Base-by-base conservation (phyloP, 2,329 filamentous ascomycete species). In the Aureobasidium lini region DNA sequence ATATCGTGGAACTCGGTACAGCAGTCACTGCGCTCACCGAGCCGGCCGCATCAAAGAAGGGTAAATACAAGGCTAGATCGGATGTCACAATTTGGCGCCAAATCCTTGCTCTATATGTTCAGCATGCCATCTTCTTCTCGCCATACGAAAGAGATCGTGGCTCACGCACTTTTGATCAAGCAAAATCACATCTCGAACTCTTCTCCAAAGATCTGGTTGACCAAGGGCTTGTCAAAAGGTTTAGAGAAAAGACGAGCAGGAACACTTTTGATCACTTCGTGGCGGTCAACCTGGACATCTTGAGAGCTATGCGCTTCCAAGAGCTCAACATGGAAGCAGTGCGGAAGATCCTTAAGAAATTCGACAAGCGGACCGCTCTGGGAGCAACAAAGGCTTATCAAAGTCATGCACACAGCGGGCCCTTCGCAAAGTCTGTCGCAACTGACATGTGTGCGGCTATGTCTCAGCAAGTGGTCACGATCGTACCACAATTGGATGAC, bases 321-420 rank as follows among this genome's bases (percentile, higher is more conserved):
- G 90, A 94, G 69, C 85, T 95, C 64, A 95, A 95, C 67, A 83
- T 84, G 64, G 81, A 81, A 32, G 90, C 90, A 1, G 84, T 94
- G 66, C 77, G 77, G 36, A 95, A 95, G 72, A 95, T 95, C 54
- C 74, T 95, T 57, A 95, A 95, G 72, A 95, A 91, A 84, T 95
- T 95, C 69, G 89, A 94, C 73, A 95, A 95, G 73, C 83, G 85
- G 61, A 95, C 90, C 1, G 84, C 87, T 0, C 77, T 95, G 18
- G 84, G 86, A 29, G 84, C 87, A 1, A 84, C 84, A 40, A 76
- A 81, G 37, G 79, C 78, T 0, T 88, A 63, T 16, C 60, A 60
- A 28, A 28, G 37, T 5, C 32, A 46, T n/a, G 46, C 77, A 8
- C 76, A 79, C 28, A 79, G 89, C 56, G 80, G 81, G 49, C 81